These are phyloP conservation scores for Theobroma cacao DNA, from an alignment of 345 rosid species.

Conservation along the genomic window DNA sequence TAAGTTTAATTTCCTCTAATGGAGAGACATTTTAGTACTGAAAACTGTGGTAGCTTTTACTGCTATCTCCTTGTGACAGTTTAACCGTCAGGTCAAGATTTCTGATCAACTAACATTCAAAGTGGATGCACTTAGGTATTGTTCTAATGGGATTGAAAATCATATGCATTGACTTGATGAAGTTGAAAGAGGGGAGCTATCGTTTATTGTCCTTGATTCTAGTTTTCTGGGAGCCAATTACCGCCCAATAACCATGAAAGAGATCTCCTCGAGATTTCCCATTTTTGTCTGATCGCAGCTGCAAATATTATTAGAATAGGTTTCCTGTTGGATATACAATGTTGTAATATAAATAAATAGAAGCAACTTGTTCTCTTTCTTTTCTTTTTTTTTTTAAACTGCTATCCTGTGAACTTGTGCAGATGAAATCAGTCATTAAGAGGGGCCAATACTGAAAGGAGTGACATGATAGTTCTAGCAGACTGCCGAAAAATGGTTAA, in stretches of 20 bases:
- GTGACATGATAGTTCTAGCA: not conserved
- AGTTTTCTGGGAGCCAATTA: too few species aligned
- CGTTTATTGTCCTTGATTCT: too few species aligned
- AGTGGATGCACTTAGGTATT: not conserved
- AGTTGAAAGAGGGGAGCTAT: too few species aligned
- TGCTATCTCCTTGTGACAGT: not conserved
- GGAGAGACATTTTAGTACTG: not conserved
- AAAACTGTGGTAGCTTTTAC: not conserved
- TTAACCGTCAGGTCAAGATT: not conserved
- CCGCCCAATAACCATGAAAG: not conserved
- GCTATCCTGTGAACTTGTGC: not conserved
- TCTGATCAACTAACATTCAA: not conserved
- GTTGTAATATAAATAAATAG: not conserved
- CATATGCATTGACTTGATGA: not conserved
- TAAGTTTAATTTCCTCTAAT: not conserved
- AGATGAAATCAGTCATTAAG: not conserved
- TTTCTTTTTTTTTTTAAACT: not conserved
- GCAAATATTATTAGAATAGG: not conserved
- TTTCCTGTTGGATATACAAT: not conserved
- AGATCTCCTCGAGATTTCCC: not conserved
- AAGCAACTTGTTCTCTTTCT: too few species aligned
- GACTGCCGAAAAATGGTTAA: not conserved
- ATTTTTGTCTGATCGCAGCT: not conserved
- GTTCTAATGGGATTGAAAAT: not conserved
- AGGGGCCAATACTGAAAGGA: not conserved